Evolutionary conservation across 768 basidiomycete genomes (phyloP).

Genomic region (Agrocybe praecox): DNA sequence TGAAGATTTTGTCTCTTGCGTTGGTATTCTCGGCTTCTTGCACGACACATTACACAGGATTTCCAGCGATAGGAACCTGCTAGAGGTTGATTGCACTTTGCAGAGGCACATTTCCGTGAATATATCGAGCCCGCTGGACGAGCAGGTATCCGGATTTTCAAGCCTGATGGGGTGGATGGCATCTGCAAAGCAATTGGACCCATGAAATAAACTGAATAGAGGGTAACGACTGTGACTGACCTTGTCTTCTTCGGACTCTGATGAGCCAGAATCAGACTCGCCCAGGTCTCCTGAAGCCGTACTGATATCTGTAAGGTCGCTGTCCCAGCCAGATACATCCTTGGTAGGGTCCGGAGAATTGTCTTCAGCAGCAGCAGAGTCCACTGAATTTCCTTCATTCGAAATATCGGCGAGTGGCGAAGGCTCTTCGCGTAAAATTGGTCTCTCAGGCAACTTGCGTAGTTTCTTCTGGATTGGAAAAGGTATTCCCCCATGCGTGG

Average conservation of each 20-base stretch:
- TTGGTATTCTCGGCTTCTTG: constrained; percentile 37
- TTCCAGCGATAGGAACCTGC: constrained; percentile 39
- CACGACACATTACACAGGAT: constrained; percentile 43
- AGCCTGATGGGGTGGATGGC: constrained; percentile 14
- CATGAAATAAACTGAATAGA: not conserved
- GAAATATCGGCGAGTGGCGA: not conserved
- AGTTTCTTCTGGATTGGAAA: not conserved
- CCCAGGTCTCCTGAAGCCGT: constrained; percentile 20
- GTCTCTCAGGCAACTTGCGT: not conserved
- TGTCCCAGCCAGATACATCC: constrained; percentile 29
- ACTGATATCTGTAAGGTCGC: constrained; percentile 34
- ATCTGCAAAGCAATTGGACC: not conserved
- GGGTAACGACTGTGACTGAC: not conserved
- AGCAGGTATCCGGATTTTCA: constrained; percentile 38
- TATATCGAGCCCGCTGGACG: constrained; percentile 12
- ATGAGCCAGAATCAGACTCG: not conserved
- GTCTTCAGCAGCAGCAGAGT: constrained; percentile 1
- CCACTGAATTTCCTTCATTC: not conserved
- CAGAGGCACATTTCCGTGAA: constrained; percentile 28
- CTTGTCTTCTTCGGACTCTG: constrained; percentile 16
- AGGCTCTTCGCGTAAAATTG: not conserved
- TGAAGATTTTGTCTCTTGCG: constrained; percentile 29
- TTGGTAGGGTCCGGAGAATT: not conserved
- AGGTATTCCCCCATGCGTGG: not conserved
- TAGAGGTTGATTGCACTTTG: constrained; percentile 34